Evolutionary conservation across 2,329 filamentous ascomycete genomes (phyloP), one percentile per base, ranked within the genome.

Genomic region (Colletotrichum magnum): DNA sequence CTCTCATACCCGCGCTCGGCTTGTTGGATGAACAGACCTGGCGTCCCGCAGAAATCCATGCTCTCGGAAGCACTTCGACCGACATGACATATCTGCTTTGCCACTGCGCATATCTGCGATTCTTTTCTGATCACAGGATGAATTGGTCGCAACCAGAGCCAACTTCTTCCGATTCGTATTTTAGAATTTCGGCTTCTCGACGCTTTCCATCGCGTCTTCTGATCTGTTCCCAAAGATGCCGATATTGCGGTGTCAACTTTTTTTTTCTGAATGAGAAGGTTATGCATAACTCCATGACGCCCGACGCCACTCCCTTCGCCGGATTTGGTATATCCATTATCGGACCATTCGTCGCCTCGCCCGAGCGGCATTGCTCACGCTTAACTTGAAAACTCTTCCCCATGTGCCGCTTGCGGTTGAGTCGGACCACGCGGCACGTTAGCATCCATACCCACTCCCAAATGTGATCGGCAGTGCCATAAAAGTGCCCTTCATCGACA

Each of bases 271-370:
- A 58, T n/a, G 39, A 59, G 15, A 28, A 9, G 32, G 32, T 57
- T 26, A 16, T 47, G 52, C 45, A 56, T 50, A 53, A 61, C 62
- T 67, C 67, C 67, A 66, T 18, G 43, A 66, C 56, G 56, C 67
- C 63, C 63, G 26, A 69, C 51, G 56, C 62, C 50, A 57, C 51
- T 45, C 26, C 13, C 57, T 15, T 51, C 32, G 54, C 62, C 67
- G 56, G 57, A 69, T 41, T 26, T 52, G 51, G 51, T 67, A 61
- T 61, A 54, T 41, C 50, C 57, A 66, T 50, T 57, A 47, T 52
- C 51, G 16, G 32, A 16, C 39, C 51, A 47, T 61, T 43, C 43
- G n/a, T 52, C 57, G 21, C 56, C 51, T 52, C 56, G 50, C 24
- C 45, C 28, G 52, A 12, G 24, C 51, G 61, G 66, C 50, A 43